Conservation (phyloP, 805 yeast genomes). For the Metschnikowia borealis region DNA sequence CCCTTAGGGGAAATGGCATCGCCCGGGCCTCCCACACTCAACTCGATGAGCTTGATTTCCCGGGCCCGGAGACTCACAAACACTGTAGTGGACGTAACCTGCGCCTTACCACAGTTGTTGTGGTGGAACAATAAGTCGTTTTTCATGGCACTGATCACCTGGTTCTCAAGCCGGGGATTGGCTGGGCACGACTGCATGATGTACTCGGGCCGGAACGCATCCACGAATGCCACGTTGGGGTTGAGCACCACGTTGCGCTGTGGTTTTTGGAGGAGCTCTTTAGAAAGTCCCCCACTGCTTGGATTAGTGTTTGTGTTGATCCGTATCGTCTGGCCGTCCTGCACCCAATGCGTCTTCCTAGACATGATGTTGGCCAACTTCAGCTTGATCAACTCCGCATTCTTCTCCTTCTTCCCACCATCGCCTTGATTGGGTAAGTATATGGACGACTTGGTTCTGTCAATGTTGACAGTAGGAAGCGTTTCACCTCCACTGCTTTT, state of each 20-base stretch:
- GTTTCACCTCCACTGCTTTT: slow-evolving; percentile 11
- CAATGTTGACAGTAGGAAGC: slow-evolving; percentile 5
- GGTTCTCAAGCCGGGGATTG: slow-evolving; percentile 46
- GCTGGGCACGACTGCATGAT: slow-evolving; percentile 53
- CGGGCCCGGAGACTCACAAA: slow-evolving; percentile 43
- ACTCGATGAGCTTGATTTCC: slow-evolving; percentile 43
- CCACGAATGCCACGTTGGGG: slow-evolving; percentile 42
- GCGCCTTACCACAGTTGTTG: slow-evolving; percentile 30
- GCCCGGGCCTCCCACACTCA: slow-evolving; percentile 24
- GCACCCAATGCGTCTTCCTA: neutral
- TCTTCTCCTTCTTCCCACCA: slow-evolving; percentile 4
- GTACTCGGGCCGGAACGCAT: slow-evolving; percentile 51
- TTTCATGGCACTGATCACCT: slow-evolving; percentile 49
- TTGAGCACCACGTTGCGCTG: slow-evolving; percentile 17
- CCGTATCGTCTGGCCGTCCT: neutral
- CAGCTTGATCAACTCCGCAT: slow-evolving; percentile 2
- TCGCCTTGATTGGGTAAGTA: slow-evolving; percentile 3
- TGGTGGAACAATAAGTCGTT: slow-evolving; percentile 45
- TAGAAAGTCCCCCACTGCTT: neutral
- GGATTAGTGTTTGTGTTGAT: neutral
- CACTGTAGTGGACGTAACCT: slow-evolving; percentile 34
- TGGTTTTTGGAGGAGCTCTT: neutral
- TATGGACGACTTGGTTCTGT: slow-evolving; percentile 7
- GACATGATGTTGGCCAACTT: slow-evolving; percentile 4
- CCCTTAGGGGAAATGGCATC: slow-evolving; percentile 2